A percentile compares a stretch with the other conserved stretches of the same genome.
Evolutionary conservation across 805 yeast genomes (phyloP).

Genomic region (Saccharomycopsis capsularis): DNA sequence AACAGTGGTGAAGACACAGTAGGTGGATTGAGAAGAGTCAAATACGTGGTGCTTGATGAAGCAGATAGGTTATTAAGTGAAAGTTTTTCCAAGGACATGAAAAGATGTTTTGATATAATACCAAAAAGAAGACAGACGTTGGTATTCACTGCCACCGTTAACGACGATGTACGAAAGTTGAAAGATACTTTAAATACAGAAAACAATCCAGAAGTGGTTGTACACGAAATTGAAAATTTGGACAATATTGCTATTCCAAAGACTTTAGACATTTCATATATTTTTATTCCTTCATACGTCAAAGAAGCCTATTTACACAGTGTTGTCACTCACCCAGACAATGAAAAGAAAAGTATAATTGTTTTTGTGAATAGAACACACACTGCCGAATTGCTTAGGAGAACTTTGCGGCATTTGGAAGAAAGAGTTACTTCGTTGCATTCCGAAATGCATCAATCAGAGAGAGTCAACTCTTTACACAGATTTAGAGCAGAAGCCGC

Average conservation of each 20-base stretch:
- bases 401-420: slow-evolving; percentile 67
- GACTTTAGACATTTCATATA: slow-evolving; percentile 55
- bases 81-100: slow-evolving; percentile 75
- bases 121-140: slow-evolving; percentile 82
- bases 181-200: slow-evolving; percentile 54
- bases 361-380: slow-evolving; percentile 87
- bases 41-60: slow-evolving; percentile 85
- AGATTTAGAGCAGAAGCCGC: slow-evolving; percentile 95
- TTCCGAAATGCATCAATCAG: slow-evolving; percentile 90
- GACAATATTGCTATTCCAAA: slow-evolving; percentile 78
- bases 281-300: slow-evolving; percentile 79
- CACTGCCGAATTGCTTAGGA: slow-evolving; percentile 81
- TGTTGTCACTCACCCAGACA: slow-evolving; percentile 55
- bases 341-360: slow-evolving; percentile 62
- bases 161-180: slow-evolving; percentile 80
- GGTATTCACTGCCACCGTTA: slow-evolving; percentile 91
- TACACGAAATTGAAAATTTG: slow-evolving; percentile 68
- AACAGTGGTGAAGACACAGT: slow-evolving; percentile 86
- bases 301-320: slow-evolving; percentile 82
- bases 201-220: slow-evolving; percentile 48
- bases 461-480: slow-evolving; percentile 85
- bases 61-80: slow-evolving; percentile 87
- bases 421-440: slow-evolving; percentile 84
- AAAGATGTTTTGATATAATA: slow-evolving; percentile 60
- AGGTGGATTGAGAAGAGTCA: slow-evolving; percentile 68